These are phyloP conservation scores for Cyclanthera cordifolia DNA, from an alignment of 306 rosid genomes.

Conservation along the genomic window DNA sequence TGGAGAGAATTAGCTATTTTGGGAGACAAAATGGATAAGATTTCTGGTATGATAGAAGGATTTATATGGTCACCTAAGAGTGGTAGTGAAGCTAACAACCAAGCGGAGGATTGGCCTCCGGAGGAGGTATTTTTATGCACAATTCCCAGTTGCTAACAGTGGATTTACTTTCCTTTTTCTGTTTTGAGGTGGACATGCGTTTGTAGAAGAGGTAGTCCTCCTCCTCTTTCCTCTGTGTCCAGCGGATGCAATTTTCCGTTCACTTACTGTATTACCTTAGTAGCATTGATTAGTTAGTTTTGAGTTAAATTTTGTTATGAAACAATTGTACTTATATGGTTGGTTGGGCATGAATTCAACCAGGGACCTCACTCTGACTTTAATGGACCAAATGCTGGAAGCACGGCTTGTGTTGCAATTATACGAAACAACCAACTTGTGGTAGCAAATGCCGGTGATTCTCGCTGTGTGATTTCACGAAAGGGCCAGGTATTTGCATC, in stretches of 20 bases:
- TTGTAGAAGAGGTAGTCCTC: conserved; percentile 10
- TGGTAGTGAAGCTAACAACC: conserved; percentile 25
- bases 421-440: conserved; percentile 52
- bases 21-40: conserved; percentile 78
- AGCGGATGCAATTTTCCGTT: conserved; percentile 2
- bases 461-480: conserved; percentile 81
- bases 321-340: conserved; percentile 4
- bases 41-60: conserved; percentile 71
- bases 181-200: conserved; percentile 17
- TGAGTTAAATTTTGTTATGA: neutral
- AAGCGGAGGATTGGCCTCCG: conserved; percentile 52
- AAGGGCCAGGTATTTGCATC: conserved; percentile 62
- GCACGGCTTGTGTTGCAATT: conserved; percentile 91
- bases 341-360: conserved; percentile 17
- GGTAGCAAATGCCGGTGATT: conserved; percentile 97
- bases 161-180: conserved; percentile 15
- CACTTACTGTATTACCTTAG: conserved; percentile 1
- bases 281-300: neutral
- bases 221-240: conserved; percentile 8
- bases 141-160: conserved; percentile 9
- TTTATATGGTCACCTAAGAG: conserved; percentile 65
- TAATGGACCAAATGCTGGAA: conserved; percentile 71
- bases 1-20: conserved; percentile 86
- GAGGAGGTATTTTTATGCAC: conserved; percentile 62
- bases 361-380: conserved; percentile 96